Evolutionary conservation across 495 filamentous ascomycete species (phyloP).

Genomic region (Xylaria intraflava): DNA sequence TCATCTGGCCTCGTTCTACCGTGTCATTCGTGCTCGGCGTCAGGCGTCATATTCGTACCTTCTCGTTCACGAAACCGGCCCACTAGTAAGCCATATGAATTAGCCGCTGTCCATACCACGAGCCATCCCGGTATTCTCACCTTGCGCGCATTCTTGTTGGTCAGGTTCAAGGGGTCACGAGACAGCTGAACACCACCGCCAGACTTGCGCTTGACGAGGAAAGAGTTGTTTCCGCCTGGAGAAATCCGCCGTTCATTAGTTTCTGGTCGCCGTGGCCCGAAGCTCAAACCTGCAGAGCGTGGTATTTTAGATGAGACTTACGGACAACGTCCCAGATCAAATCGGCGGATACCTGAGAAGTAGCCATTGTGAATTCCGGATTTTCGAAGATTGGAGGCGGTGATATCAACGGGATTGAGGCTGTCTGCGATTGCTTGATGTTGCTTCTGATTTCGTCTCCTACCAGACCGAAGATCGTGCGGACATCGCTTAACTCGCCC

Average conservation of each 20-base stretch:
- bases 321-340: slow-evolving; percentile 87
- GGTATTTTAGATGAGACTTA: slow-evolving; percentile 42
- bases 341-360: slow-evolving; percentile 66
- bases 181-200: slow-evolving; percentile 80
- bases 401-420: slow-evolving; percentile 23
- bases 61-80: slow-evolving; percentile 83
- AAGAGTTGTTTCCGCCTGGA: slow-evolving; percentile 72
- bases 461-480: slow-evolving; percentile 27
- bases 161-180: slow-evolving; percentile 83
- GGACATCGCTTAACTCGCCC: slow-evolving; percentile 38
- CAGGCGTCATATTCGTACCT: slow-evolving; percentile 53
- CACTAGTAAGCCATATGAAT: slow-evolving; percentile 47
- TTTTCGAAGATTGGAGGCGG: slow-evolving; percentile 14
- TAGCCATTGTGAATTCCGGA: slow-evolving; percentile 43
- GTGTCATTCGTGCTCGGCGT: neutral
- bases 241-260: slow-evolving; percentile 5
- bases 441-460: slow-evolving; percentile 26
- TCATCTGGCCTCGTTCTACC: slow-evolving; percentile 5
- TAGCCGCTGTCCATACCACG: slow-evolving; percentile 19
- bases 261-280: neutral
- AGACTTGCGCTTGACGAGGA: slow-evolving; percentile 78
- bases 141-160: slow-evolving; percentile 87
- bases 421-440: slow-evolving; percentile 22
- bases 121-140: slow-evolving; percentile 37
- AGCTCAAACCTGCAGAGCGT: neutral